Evolutionary conservation across 768 basidiomycete species (phyloP).

Genomic region (Mrakia hoshinonis): DNA sequence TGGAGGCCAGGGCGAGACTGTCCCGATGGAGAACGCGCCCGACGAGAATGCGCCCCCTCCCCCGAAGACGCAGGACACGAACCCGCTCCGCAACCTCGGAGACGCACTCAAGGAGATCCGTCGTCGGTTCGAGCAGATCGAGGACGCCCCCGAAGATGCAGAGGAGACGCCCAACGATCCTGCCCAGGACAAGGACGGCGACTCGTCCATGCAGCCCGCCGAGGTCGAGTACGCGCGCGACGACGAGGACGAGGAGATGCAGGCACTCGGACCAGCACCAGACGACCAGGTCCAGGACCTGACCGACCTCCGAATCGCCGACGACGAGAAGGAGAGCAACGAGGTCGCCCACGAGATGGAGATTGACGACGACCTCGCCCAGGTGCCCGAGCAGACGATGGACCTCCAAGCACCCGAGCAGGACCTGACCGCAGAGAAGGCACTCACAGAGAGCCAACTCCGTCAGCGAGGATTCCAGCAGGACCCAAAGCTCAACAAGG

Average conservation of each 20-base stretch:
- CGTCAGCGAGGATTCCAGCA: constrained; percentile 29
- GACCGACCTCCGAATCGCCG: constrained; percentile 67
- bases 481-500: constrained; percentile 29
- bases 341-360: constrained; percentile 30
- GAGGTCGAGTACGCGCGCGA: constrained; percentile 67
- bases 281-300: constrained; percentile 76
- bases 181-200: constrained; percentile 30
- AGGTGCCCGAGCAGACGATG: constrained; percentile 26
- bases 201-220: constrained; percentile 34
- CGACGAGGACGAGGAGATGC: constrained; percentile 66
- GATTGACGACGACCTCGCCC: constrained; percentile 32
- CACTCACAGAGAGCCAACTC: constrained; percentile 41
- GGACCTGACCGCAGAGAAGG: constrained; percentile 39
- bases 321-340: constrained; percentile 46
- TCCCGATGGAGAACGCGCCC: constrained; percentile 20
- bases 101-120: constrained; percentile 74
- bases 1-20: constrained; percentile 27
- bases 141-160: constrained; percentile 41
- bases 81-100: constrained; percentile 57
- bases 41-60: constrained; percentile 16
- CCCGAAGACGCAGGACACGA: constrained; percentile 22
- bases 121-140: constrained; percentile 73
- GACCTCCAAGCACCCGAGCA: constrained; percentile 22
- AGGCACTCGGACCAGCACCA: constrained; percentile 78
- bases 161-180: constrained; percentile 45